phyloP scores from a whole-genome alignment of 768 basidiomycete genomes.

The Hortiboletus campestris region DNA sequence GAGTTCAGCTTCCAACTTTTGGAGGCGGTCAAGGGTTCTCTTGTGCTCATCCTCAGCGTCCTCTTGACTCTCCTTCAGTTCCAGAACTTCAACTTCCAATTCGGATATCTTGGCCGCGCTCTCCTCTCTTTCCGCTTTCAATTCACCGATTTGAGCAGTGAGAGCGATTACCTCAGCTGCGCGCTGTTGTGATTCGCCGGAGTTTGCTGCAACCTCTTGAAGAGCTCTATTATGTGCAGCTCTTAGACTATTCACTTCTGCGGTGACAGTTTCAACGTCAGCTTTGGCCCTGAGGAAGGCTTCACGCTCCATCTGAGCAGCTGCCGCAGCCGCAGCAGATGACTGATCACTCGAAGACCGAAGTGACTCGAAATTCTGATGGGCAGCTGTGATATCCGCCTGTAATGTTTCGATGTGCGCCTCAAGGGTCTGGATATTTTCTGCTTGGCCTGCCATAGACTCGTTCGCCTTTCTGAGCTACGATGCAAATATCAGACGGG shows the following conservation, averaged over 20 bases:
- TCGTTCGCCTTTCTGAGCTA: conserved; percentile 56
- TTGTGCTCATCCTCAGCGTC: conserved; percentile 57
- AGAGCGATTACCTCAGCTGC: conserved; percentile 43
- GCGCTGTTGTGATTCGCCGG: conserved; percentile 47
- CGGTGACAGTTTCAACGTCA: conserved; percentile 53
- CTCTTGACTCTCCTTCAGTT: conserved; percentile 71
- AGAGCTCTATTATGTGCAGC: conserved; percentile 48
- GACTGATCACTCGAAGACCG: conserved; percentile 46
- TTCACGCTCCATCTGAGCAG: conserved; percentile 61
- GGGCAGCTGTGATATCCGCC: conserved; percentile 46
- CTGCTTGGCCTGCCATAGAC: conserved; percentile 39
- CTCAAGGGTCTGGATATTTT: conserved; percentile 47
- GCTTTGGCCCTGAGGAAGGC: conserved; percentile 62
- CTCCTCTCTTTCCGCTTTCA: conserved; percentile 70
- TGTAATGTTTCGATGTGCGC: conserved; percentile 52
- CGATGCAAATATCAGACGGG: conserved; percentile 1
- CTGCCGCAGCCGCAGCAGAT: conserved; percentile 42
- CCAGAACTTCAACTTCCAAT: conserved; percentile 77
- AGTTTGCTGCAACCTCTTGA: conserved; percentile 44
- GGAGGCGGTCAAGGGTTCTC: conserved; percentile 44
- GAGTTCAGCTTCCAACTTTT: conserved; percentile 54
- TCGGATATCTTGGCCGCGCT: conserved; percentile 71
- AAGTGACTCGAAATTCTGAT: conserved; percentile 52
- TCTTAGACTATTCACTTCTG: conserved; percentile 52
- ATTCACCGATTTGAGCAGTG: conserved; percentile 45